Evolutionary conservation across 2,329 filamentous ascomycete genomes (phyloP).

Genomic region (Colletotrichum navitas): DNA sequence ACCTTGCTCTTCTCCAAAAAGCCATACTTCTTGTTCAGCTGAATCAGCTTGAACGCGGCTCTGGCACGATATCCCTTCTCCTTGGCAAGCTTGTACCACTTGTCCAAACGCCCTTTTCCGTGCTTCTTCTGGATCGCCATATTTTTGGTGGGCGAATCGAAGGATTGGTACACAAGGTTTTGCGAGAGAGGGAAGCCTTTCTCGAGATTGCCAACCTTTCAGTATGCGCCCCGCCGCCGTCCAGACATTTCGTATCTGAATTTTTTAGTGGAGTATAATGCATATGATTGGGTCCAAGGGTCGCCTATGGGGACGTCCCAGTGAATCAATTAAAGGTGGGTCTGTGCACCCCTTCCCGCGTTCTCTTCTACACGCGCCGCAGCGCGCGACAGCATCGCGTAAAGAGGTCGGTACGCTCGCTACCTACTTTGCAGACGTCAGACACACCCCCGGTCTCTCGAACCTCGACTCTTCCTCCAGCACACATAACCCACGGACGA

Average conservation of each 20-base stretch:
- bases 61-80: constrained; percentile 97
- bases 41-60: constrained; percentile 97
- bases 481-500: constrained; percentile 18
- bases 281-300: constrained; percentile 26
- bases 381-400: constrained; percentile 37
- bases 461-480: constrained; percentile 14
- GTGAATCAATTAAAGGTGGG: constrained; percentile 17
- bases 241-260: constrained; percentile 37
- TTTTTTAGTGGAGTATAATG: constrained; percentile 23
- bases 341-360: constrained; percentile 11
- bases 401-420: constrained; percentile 22
- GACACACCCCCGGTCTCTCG: constrained; percentile 13
- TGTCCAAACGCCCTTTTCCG: constrained; percentile 97
- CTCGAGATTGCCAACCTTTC: constrained; percentile 21
- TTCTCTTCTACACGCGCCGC: constrained; percentile 8
- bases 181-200: constrained; percentile 10
- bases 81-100: constrained; percentile 99
- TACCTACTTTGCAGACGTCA: constrained; percentile 32
- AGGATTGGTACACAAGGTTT: constrained; percentile 10
- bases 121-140: constrained; percentile 99
- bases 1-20: constrained; percentile 98
- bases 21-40: constrained; percentile 99
- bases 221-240: constrained; percentile 18
- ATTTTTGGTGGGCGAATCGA: constrained; percentile 40
- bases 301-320: neutral